phyloP scores from a whole-genome alignment of 352 stramenopile genomes.

The Pythium phragmiticola region DNA sequence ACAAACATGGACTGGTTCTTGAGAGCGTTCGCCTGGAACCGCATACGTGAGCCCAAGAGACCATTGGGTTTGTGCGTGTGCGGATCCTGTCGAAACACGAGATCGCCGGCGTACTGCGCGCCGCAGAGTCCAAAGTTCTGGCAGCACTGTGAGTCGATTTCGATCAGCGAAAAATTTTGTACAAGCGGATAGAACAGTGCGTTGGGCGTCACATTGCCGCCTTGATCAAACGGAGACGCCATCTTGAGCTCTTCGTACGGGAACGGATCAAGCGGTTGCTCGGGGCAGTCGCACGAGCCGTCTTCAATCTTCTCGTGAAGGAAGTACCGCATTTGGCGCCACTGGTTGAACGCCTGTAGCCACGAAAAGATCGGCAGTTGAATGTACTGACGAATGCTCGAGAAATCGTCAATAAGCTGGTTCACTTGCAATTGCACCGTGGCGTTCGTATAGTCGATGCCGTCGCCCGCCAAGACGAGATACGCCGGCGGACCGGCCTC shows the following conservation, averaged over 20 bases:
- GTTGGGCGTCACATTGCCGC: conserved; percentile 48
- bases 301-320: conserved; percentile 69
- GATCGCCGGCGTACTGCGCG: conserved; percentile 82
- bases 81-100: conserved; percentile 57
- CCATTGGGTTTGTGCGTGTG: conserved; percentile 25
- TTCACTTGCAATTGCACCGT: conserved; percentile 53
- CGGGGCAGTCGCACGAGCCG: conserved; percentile 62
- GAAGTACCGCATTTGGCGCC: conserved; percentile 82
- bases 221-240: not conserved
- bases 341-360: conserved; percentile 87
- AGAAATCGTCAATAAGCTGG: conserved; percentile 69
- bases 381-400: conserved; percentile 73
- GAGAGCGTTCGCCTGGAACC: conserved; percentile 86
- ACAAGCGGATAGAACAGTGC: conserved; percentile 77
- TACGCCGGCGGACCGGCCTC: conserved; percentile 88
- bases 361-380: conserved; percentile 86
- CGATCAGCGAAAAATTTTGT: conserved; percentile 83
- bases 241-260: conserved; percentile 57
- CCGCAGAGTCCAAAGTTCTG: conserved; percentile 87
- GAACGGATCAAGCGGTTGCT: conserved; percentile 78
- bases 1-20: conserved; percentile 88
- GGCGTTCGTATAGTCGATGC: conserved; percentile 71
- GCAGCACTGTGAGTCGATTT: conserved; percentile 89
- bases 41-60: conserved; percentile 76
- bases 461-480: conserved; percentile 53